Percentiles rank a stretch among this genome's conserved stretches.
Evolutionary conservation across 2,329 filamentous ascomycete species (phyloP).

Genomic region (Colletotrichum sidae): DNA sequence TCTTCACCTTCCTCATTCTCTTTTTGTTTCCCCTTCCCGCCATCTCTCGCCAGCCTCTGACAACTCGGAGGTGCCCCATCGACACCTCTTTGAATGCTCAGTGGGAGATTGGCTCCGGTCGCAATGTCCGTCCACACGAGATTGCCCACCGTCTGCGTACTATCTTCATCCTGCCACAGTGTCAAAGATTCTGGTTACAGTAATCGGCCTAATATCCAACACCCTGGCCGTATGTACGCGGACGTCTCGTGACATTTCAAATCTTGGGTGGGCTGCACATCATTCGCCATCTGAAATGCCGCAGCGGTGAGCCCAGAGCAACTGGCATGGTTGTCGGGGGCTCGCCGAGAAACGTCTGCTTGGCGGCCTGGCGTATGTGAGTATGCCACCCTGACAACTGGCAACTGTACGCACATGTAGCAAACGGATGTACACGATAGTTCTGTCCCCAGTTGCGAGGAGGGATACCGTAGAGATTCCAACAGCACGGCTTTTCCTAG

Average conservation of each 20-base stretch:
- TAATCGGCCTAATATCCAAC: conserved; percentile 8
- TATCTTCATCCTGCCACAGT: conserved; percentile 8
- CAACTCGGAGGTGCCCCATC: conserved; percentile 14
- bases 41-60: background rate
- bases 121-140: conserved; percentile 25
- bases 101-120: conserved; percentile 26
- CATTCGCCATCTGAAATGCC: background rate
- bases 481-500: conserved; percentile 27
- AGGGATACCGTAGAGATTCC: conserved; percentile 9
- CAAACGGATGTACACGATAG: too few species aligned
- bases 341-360: conserved; percentile 6
- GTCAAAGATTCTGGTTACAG: background rate
- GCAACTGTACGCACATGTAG: background rate
- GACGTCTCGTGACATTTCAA: conserved; percentile 5
- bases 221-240: background rate
- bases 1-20: too few species aligned
- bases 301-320: background rate
- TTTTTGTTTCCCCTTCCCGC: too few species aligned
- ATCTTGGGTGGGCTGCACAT: too few species aligned
- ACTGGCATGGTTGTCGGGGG: conserved; percentile 19
- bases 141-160: conserved; percentile 14
- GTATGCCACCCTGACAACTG: conserved; percentile 17
- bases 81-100: background rate
- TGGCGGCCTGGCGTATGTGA: conserved; percentile 10
- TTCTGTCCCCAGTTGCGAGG: background rate